Evolutionary conservation across 495 filamentous ascomycete species (phyloP).

Genomic region (Trichoderma orchidacearum): DNA sequence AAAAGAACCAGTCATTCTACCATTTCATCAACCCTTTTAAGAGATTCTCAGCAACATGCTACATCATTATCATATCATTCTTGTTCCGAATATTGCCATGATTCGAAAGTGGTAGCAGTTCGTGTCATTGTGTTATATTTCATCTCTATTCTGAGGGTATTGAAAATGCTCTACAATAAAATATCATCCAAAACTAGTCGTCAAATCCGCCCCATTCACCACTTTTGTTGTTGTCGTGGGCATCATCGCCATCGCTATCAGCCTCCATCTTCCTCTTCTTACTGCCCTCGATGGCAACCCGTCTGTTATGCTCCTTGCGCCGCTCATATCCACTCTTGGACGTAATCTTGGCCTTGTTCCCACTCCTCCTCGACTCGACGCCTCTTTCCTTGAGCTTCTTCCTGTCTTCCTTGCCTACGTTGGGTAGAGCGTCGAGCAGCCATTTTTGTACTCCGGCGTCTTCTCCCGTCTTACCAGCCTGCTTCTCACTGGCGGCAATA

Average conservation of each 20-base stretch:
- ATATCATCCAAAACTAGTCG: constrained; percentile 21
- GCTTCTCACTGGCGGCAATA: constrained; percentile 69
- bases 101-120: too few relatives aligned
- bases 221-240: constrained; percentile 27
- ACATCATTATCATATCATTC: too few relatives aligned
- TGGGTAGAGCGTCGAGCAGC: constrained; percentile 79
- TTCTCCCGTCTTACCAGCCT: constrained; percentile 30
- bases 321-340: constrained; percentile 88
- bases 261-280: constrained; percentile 40
- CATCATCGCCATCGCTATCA: constrained; percentile 18
- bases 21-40: too few relatives aligned
- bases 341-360: constrained; percentile 51
- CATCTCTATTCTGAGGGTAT: constrained; percentile 12
- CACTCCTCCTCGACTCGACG: constrained; percentile 54
- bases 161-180: too few relatives aligned
- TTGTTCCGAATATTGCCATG: too few relatives aligned
- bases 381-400: constrained; percentile 70
- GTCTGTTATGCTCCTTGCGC: constrained; percentile 59
- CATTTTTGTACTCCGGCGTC: constrained; percentile 56
- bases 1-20: too few relatives aligned
- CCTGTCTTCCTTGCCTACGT: constrained; percentile 67
- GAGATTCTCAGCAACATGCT: too few relatives aligned
- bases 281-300: constrained; percentile 59
- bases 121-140: too few relatives aligned
- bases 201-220: constrained; percentile 57